Evolutionary conservation across 495 filamentous ascomycete species (phyloP), one percentile per base, ranked within the genome.

Genomic region (Aspergillus nanangensis): DNA sequence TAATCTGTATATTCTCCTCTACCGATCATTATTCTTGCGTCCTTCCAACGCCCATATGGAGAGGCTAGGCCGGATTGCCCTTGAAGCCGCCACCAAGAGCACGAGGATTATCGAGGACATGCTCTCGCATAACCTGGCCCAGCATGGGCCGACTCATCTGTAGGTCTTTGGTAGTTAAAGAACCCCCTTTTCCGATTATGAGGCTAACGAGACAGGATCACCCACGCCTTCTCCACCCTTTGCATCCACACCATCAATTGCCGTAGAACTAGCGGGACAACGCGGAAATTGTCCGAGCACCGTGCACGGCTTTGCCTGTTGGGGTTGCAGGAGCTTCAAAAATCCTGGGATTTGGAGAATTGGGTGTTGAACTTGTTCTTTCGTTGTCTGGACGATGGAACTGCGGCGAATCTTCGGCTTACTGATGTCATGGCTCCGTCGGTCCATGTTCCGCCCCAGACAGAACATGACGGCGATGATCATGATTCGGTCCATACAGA

Each of bases 191-290:
- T 5, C 4, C 21, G 11, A 32, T 1, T 17, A 18, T 3, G 5
- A 8, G 50, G 34, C 50, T 37, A 35, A 18, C 5, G 1, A 5
- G 13, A 1, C 34, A 74, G 69, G 38, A 75, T 72, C 21, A 74
- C 71, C 0, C 71, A 71, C 52, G 58, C 69, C 13, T 75, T 75
- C 45, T 67, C 69, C 21, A 63, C 71, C 7, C 50, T 75, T 4
- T 75, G 71, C 41, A 72, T 74, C 47, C 71, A 74, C 42, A 72
- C 71, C 4, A 70, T 75, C 19, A 59, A 65, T 39, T 67, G 68
- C 44, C 63, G 64, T 10, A 63, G 71, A 19, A 57, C 60, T 0
- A 51, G 56, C 7, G 59, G 61, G 7, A 69, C 70, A 14, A 57
- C 65, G 1, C 60, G 66, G 0, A 72, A 69, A 27, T 52, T 76